A percentile compares a stretch with the other conserved stretches of the same genome.
phyloP scores from a whole-genome alignment of 2,329 filamentous ascomycete species.

The Sporothrix humicola region DNA sequence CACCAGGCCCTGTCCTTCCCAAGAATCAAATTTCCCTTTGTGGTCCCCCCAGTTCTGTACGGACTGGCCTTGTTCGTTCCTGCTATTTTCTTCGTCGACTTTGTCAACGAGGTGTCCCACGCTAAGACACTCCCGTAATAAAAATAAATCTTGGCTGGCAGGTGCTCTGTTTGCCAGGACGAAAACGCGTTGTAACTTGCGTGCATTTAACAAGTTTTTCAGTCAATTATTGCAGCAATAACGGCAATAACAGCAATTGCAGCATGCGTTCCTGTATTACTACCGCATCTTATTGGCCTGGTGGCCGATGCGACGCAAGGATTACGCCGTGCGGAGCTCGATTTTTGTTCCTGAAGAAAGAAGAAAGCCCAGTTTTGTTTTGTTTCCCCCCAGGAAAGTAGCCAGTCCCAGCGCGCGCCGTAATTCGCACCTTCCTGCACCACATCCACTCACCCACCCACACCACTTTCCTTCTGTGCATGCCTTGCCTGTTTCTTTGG shows the following conservation, averaged over 20 bases:
- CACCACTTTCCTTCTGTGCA: slow-evolving; percentile 13
- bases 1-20: background rate
- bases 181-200: too few species aligned
- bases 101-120: slow-evolving; percentile 6
- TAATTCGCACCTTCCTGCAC: slow-evolving; percentile 14
- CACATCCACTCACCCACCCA: slow-evolving; percentile 18
- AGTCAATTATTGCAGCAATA: background rate
- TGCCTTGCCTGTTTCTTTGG: slow-evolving; percentile 17
- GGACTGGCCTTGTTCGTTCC: slow-evolving; percentile 23
- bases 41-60: background rate
- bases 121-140: slow-evolving; percentile 29
- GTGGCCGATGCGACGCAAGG: background rate
- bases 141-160: slow-evolving; percentile 27
- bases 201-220: too few species aligned
- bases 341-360: slow-evolving; percentile 17
- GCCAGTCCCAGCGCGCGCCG: background rate
- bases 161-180: background rate
- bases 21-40: slow-evolving; percentile 35
- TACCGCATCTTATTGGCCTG: background rate
- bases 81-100: slow-evolving; percentile 15
- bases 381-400: background rate
- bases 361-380: slow-evolving; percentile 22
- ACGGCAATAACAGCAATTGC: background rate
- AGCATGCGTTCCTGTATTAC: background rate
- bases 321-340: background rate